Evolutionary conservation across 208 protist species (phyloP), one percentile per base, ranked within the genome.

Genomic region (Leishmania guyanensis): DNA sequence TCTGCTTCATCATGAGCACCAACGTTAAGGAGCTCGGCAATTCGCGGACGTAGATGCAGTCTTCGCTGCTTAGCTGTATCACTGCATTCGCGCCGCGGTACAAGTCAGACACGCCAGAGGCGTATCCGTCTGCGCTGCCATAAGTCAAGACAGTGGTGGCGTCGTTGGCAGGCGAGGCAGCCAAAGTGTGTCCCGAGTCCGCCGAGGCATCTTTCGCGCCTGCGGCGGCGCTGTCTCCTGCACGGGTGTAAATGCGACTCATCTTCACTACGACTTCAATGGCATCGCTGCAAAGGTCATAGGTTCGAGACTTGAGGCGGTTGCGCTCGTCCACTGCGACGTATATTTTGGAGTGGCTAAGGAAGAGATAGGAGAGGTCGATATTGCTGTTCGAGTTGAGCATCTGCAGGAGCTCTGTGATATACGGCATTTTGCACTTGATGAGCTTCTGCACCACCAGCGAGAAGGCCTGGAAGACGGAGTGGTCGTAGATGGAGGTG

Each of bases 401-500:
- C 91, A 96, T 95, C 78, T 96, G 91, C 36, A 97, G 84, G 43
- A 95, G 80, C 84, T 96, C 93, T 43, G 88, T 94, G 65, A 97
- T 95, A 80, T 96, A 95, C 64, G 88, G 89, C 33, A 84, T 89
- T 81, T 96, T 91, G n/a, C 78, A 84, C 83, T 91, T 91, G 68
- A 96, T 96, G 2, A 97, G 89, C 54, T 90, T 89, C 77, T 96
- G 94, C 64, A 97, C 94, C 4, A 97, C 94, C 5, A 95, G 73
- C 3, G 94, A 97, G 79, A 97, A 97, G 39, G 94, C 94, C 83
- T 97, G 92, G 81, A 97, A 97, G 56, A 97, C 91, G 43, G 94
- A 97, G 79, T 97, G 93, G 78, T 97, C 94, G 80, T 96, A 97
- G 73, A 97, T 97, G 33, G 92, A 96, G 26, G 94, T 97, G 54